Base-by-base conservation (phyloP, 1,139 yeast genomes). In the Entelexis paramagnoliae region DNA sequence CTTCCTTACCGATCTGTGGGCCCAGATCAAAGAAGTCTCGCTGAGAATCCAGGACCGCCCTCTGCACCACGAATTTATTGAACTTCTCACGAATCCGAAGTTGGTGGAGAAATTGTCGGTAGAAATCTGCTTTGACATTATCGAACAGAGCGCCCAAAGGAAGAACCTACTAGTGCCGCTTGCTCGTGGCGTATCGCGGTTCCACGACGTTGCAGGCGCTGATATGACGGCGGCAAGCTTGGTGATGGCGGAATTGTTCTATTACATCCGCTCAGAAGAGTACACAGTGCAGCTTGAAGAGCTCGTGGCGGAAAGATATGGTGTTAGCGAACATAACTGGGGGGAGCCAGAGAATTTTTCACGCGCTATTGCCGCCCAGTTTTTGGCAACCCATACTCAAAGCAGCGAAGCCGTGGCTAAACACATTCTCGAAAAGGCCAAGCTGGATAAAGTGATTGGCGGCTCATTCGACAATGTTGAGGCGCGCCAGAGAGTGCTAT, bases 91-190 rank as follows among this genome's bases (percentile, higher is more conserved):
- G 49, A 62, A 68, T 3, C 52, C 52, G 1, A 48, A 47, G 2
- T 14, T 44, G 39, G 47, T 44, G 6, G 26, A 24, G 28, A 14
- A 26, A 16, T 20, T 33, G 10, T 51, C 43, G 0, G 48, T 51
- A 2, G 34, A 29, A 1, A 61, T 66, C 22, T 64, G 64, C 30
- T 44, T 54, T 32, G 63, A 62, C 3, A 55, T 63, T 0, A 58
- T 83, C 2, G 60, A 61, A 2, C 61, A 55, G 61, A 67, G 93
- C 1, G 72, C 66, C 51, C 81, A 85, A 0, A 76, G 96, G 65
- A 76, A 94, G 59, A 74, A 84, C 13, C 67, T 88, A 14, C 67
- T 86, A 28, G 91, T 95, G 0, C 62, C 73, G 0, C 64, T 87
- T 24, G 72, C 76, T 8, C 34, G 42, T 9, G 56, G 52, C 2